Percentiles rank a stretch among this genome's conserved stretches.
Conservation (phyloP, 1,139 yeast genomes). For the Suhomyces terraborum region DNA sequence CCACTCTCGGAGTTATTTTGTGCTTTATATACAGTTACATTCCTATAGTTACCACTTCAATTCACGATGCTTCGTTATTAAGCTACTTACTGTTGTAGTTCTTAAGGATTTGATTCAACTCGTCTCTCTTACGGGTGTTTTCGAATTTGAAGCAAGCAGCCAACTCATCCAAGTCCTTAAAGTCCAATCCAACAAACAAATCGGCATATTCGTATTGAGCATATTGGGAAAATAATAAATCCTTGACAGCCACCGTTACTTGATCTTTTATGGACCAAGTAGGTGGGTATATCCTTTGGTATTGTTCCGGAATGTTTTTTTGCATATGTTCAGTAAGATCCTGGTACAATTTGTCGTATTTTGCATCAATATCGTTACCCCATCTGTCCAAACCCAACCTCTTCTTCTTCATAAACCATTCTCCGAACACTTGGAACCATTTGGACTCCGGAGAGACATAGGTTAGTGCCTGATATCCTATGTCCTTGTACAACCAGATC, state of each 20-base stretch:
- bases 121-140: conserved; percentile 41
- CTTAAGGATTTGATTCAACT: conserved; percentile 38
- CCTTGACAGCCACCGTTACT: conserved; percentile 38
- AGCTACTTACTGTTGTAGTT: conserved; percentile 19
- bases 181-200: conserved; percentile 37
- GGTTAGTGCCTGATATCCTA: conserved; percentile 50
- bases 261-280: conserved; percentile 38
- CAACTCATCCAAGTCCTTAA: conserved; percentile 47
- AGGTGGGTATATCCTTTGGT: conserved; percentile 35
- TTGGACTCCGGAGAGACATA: conserved; percentile 44
- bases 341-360: conserved; percentile 34
- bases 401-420: conserved; percentile 42
- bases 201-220: conserved; percentile 47
- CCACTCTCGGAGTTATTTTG: background rate
- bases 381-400: conserved; percentile 47
- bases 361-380: conserved; percentile 48
- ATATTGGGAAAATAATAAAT: conserved; percentile 43
- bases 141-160: conserved; percentile 51
- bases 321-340: conserved; percentile 35
- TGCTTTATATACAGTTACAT: too few species aligned
- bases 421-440: conserved; percentile 42
- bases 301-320: conserved; percentile 36
- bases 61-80: background rate
- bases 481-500: conserved; percentile 54
- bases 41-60: too few species aligned